Conservation (phyloP, 1,284 basidiomycete genomes). For the Irpex sp. region DNA sequence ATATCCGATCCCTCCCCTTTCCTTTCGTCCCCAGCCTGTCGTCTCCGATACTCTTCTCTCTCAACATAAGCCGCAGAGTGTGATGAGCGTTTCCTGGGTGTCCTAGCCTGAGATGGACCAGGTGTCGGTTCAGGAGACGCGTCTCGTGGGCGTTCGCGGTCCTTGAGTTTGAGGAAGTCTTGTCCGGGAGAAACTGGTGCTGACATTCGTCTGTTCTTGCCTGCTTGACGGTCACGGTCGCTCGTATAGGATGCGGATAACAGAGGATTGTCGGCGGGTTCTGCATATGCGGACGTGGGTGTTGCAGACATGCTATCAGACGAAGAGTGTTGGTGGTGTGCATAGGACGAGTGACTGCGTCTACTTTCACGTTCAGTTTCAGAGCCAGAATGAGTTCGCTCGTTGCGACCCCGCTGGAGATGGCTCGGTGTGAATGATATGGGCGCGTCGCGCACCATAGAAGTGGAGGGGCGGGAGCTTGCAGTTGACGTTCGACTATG, state of each 20-base stretch:
- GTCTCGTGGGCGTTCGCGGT: constrained; percentile 12
- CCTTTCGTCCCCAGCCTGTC: constrained; percentile 16
- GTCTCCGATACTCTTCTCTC: constrained; percentile 4
- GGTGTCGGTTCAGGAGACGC: constrained; percentile 27
- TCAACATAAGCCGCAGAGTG: constrained; percentile 21
- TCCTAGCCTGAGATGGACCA: constrained; percentile 29
- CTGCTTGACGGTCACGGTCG: background rate
- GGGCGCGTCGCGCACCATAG: constrained; percentile 20
- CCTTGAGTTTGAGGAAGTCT: constrained; percentile 19
- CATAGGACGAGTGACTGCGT: constrained; percentile 18
- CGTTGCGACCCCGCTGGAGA: constrained; percentile 4
- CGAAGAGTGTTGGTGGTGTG: constrained; percentile 24
- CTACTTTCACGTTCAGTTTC: constrained; percentile 67
- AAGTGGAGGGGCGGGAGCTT: constrained; percentile 29
- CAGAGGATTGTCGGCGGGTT: constrained; percentile 27
- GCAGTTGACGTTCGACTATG: constrained; percentile 26
- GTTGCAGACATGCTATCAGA: constrained; percentile 36
- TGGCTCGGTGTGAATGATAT: background rate
- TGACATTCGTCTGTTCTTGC: constrained; percentile 36
- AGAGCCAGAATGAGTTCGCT: constrained; percentile 53
- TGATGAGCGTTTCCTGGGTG: constrained; percentile 40
- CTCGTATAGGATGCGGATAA: background rate
- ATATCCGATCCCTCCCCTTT: constrained; percentile 32
- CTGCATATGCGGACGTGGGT: constrained; percentile 31
- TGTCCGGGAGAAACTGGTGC: constrained; percentile 46